Base-by-base conservation (phyloP, 768 basidiomycete species). In the Hirschioporus abietinus region DNA sequence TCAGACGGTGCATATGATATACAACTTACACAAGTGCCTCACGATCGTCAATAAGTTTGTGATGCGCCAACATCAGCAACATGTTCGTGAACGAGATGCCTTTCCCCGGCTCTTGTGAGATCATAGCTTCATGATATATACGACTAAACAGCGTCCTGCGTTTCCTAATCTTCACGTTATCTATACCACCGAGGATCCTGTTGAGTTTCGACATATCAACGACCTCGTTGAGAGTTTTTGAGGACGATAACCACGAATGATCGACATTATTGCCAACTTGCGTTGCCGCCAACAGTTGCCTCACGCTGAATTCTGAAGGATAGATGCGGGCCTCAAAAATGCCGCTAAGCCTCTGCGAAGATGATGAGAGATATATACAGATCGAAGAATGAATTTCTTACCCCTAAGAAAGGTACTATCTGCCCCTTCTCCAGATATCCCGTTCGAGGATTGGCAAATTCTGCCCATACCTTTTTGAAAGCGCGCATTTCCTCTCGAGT, bases 381-480 rank as follows among this genome's bases (percentile, higher is more conserved):
- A 26, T 34, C 57, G 26, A n/a, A 63, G n/a, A 30, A 58, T 34
- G 18, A 6, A 64, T 0, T 24, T 82, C 93, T 72, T 71, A 97
- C 96, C 1, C 83, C 81, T 64, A 98, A 91, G 81, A 98, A 97
- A 6, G 83, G 82, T 18, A 88, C 87, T 68, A 96, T 89, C 35
- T 83, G 83, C 27, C 78, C 78, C 1, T 88, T 87, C 68, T 88
- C 86, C 57, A 99, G 80, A 72, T 89, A 88, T 0, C 94, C 93
- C 0, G 90, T 94, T 65, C 89, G 86, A 9, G 86, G 81, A 66
- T 90, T 86, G 25, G 95, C 89, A 73, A 89, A 93, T 73, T 89
- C 85, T 1, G 90, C 89, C 96, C 96, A 99, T 1, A 92, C 84
- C 73, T 94, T 93, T 81, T 99, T 99, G 84, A 95, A 98, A 1